Conservation (phyloP, 441 rosid species). For the Capsella rubella region DNA sequence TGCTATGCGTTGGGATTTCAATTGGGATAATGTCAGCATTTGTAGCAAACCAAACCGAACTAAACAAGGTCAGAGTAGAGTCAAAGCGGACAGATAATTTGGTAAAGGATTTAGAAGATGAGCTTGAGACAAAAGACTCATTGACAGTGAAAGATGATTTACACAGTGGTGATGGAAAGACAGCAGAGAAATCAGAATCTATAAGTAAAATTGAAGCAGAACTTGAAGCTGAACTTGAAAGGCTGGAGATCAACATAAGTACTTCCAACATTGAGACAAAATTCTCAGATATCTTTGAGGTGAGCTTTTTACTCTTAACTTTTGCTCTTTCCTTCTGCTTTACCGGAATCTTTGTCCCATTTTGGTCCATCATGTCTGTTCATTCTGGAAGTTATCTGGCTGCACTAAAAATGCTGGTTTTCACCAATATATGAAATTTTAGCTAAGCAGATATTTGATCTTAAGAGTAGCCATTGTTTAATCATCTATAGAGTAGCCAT, state of each 20-base stretch:
- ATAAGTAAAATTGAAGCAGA: conserved; percentile 89
- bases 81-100: conserved; percentile 68
- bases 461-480: conserved; percentile 4
- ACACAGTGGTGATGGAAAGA: conserved; percentile 41
- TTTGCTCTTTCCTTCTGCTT: conserved; percentile 5
- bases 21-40: conserved; percentile 69
- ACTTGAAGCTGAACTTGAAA: conserved; percentile 92
- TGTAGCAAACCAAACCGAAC: conserved; percentile 56
- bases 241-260: conserved; percentile 45
- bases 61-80: conserved; percentile 53
- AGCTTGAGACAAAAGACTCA: conserved; percentile 73
- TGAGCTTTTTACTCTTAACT: conserved; percentile 9
- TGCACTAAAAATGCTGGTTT: background rate
- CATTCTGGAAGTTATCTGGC: conserved; percentile 3
- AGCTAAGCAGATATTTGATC: conserved; percentile 3
- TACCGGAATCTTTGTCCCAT: background rate
- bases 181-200: conserved; percentile 52
- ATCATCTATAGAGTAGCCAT: background rate
- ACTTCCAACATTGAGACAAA: conserved; percentile 32
- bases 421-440: background rate
- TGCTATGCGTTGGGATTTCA: conserved; percentile 74
- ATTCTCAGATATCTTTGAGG: conserved; percentile 35
- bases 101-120: conserved; percentile 78
- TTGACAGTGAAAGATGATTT: conserved; percentile 53
- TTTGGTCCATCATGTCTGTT: background rate